These are phyloP conservation scores for Yueomyces sp. DNA, from an alignment of 805 yeast genomes.

Conservation along the genomic window DNA sequence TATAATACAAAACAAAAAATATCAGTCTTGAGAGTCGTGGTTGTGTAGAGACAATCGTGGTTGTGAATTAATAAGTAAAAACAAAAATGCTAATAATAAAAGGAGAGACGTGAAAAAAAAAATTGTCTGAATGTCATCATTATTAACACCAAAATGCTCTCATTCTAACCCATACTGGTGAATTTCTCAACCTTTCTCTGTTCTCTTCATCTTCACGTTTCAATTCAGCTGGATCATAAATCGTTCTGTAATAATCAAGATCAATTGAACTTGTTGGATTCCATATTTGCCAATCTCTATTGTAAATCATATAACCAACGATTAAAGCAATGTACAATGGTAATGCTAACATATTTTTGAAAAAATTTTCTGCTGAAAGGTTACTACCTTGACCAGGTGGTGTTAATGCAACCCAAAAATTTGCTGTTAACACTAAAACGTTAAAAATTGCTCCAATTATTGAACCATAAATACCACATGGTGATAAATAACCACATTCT, in stretches of 20 bases:
- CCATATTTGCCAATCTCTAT: conserved; percentile 23
- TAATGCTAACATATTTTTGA: conserved; percentile 39
- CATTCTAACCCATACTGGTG: conserved; percentile 21
- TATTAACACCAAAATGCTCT: conserved; percentile 29
- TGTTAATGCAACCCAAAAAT: conserved; percentile 51
- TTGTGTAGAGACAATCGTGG: too few species aligned
- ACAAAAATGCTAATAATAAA: too few species aligned
- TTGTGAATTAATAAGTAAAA: too few species aligned
- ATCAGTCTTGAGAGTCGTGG: too few species aligned
- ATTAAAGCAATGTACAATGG: conserved; percentile 31
- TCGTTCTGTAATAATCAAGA: conserved; percentile 30
- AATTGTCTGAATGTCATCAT: neutral
- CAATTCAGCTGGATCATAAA: conserved; percentile 26
- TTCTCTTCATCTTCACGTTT: conserved; percentile 30
- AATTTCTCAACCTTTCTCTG: conserved; percentile 10
- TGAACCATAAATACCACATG: conserved; percentile 38
- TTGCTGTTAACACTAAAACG: conserved; percentile 37
- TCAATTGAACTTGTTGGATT: conserved; percentile 28
- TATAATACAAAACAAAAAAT: too few species aligned
- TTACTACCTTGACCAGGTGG: conserved; percentile 33
- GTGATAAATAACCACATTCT: conserved; percentile 40
- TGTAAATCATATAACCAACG: conserved; percentile 38
- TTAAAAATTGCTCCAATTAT: conserved; percentile 36
- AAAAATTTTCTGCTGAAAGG: conserved; percentile 30
- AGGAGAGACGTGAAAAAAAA: neutral